phyloP scores from a whole-genome alignment of 192 early-diverging fungal species.

The Rhizophagus prolifer region DNA sequence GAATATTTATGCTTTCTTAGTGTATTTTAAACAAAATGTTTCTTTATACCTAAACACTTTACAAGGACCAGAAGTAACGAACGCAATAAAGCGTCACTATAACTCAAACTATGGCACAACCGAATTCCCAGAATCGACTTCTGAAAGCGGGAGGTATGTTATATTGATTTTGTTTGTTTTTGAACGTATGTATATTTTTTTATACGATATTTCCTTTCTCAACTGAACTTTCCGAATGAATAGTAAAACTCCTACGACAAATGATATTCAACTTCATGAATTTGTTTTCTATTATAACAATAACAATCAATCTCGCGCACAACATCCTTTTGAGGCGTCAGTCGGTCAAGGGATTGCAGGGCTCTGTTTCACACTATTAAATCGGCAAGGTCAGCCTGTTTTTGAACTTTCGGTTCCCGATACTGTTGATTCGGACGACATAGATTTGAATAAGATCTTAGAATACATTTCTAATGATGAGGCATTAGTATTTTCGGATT shows the following conservation, averaged over 20 bases:
- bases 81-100: slow-evolving; percentile 42
- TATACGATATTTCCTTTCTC: neutral
- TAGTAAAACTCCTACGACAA: slow-evolving; percentile 2
- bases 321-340: slow-evolving; percentile 40
- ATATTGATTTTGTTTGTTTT: neutral
- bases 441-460: slow-evolving; percentile 34
- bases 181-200: neutral
- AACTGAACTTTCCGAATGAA: neutral
- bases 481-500: neutral
- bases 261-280: slow-evolving; percentile 42
- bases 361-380: slow-evolving; percentile 47
- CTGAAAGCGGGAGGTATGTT: slow-evolving; percentile 14
- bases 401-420: slow-evolving; percentile 32
- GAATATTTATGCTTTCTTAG: too few relatives aligned
- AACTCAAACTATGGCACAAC: slow-evolving; percentile 38
- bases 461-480: slow-evolving; percentile 30
- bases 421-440: slow-evolving; percentile 32
- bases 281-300: slow-evolving; percentile 55
- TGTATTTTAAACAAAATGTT: slow-evolving; percentile 65
- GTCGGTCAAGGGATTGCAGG: slow-evolving; percentile 58
- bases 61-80: slow-evolving; percentile 42
- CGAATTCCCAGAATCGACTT: neutral
- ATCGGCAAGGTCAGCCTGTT: slow-evolving; percentile 40
- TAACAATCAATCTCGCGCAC: slow-evolving; percentile 36
- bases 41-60: slow-evolving; percentile 42